Base-by-base conservation (phyloP, 2,329 filamentous ascomycete species). In the Fusarium virguliforme region DNA sequence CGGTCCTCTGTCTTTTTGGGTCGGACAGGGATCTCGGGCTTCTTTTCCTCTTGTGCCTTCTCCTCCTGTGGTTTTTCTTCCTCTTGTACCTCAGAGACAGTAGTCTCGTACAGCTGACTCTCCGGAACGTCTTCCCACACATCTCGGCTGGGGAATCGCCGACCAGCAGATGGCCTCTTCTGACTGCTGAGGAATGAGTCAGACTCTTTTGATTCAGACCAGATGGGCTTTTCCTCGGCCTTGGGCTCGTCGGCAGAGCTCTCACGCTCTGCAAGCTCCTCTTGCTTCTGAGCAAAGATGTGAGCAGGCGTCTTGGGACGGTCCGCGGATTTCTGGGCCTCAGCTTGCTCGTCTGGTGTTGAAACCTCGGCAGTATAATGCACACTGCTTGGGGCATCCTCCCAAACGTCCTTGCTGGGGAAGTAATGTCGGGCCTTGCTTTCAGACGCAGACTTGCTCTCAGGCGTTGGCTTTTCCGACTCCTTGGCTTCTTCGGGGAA, bases 401-500 rank as follows among this genome's bases (percentile, higher is more conserved):
- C 96, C 96, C 96, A 99, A 41, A 98, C 89, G 79, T 99, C 96
- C 79, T 95, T 92, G 80, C 95, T 98, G 1, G 96, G 96, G 81
- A 99, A 99, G 68, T 88, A 81, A 66, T 92, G 91, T 70, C 89
- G 88, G 67, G 87, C 83, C 70, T 89, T 85, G 70, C 86, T 50
- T 9, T 50, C 46, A 7, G 46, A 18, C 26, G 12, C 38, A 12
- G 46, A 6, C 26, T 50, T 86, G 56, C 85, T 83, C 26, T 79
- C 78, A 51, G 77, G 61, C 40, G 82, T 76, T 8, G 79, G 75
- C 34, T 79, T 78, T 18, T 82, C 79, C 59, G 83, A 72, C 28
- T 86, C 82, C 60, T 86, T 88, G 4, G 88, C 86, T 15, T 95
- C 92, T 62, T 96, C 94, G 0, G 93, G 91, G 81, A 99, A 99